phyloP scores from a whole-genome alignment of 331 rosid species.

The Quercus tomentella region DNA sequence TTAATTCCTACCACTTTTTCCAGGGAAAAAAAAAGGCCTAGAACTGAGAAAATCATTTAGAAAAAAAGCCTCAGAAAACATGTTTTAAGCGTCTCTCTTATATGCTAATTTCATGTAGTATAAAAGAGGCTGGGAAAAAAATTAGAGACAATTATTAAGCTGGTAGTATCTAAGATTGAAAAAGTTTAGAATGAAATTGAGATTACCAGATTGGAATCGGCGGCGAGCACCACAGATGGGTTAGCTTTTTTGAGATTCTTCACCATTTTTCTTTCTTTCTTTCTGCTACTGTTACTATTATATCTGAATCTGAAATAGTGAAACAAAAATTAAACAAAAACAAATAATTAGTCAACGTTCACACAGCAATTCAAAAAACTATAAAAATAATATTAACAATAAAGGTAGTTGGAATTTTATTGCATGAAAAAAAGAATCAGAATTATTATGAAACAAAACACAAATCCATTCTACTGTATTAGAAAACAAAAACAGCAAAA shows the following conservation, averaged over 20 bases:
- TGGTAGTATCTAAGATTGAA: too few species aligned
- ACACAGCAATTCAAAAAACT: background rate
- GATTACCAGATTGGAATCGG: slow-evolving; percentile 38
- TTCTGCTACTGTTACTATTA: slow-evolving; percentile 19
- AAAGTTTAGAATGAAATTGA: background rate
- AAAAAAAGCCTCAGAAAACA: background rate
- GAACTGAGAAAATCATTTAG: background rate
- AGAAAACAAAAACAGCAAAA: too few species aligned
- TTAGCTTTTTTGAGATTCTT: slow-evolving; percentile 35
- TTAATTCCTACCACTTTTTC: background rate
- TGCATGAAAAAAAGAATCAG: background rate
- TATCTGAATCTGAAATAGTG: background rate
- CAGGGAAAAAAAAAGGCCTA: background rate
- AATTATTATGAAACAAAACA: background rate
- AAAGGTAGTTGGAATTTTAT: background rate
- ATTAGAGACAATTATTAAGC: too few species aligned
- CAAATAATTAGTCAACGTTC: background rate
- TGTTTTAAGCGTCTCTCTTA: too few species aligned
- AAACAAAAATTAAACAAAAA: background rate
- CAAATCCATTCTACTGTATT: background rate
- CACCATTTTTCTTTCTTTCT: slow-evolving; percentile 26
- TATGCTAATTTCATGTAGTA: background rate
- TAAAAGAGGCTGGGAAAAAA: background rate
- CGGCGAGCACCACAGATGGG: slow-evolving; percentile 31
- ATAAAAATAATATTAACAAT: background rate